Base-by-base conservation (phyloP, 768 basidiomycete genomes). In the Lactarius hatsudake region DNA sequence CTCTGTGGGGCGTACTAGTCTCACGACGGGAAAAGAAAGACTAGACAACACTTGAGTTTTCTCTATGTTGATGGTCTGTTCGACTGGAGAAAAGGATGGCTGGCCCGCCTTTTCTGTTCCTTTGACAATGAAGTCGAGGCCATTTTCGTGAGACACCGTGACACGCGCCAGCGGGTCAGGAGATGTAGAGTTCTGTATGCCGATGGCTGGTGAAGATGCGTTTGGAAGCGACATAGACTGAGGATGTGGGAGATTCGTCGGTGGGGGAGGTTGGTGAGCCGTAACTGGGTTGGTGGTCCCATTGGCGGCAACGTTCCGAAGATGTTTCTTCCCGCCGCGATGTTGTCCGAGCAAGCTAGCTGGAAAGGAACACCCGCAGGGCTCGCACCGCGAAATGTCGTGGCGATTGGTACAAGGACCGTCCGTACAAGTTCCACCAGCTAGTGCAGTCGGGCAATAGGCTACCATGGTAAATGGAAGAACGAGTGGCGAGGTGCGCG, bases 331-430 rank as follows among this genome's bases (percentile, higher is more conserved):
- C 36, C 62, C 53, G 17, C 12, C 61, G 13, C 38, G 10, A 38
- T 68, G 67, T 61, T 60, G 59, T 7, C 8, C 8, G 42, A 60
- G 15, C 43, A 56, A 32, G 5, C 36, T 10, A 13, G 53, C 30
- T 23, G 67, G 59, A 30, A 64, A 64, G 2, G 63, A 45, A 20
- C 67, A 63, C 7, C 64, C 28, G 66, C 75, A 76, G 1, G 58
- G 42, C n/a, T 70, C 56, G 63, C 75, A 76, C 30, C 74, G 64
- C 8, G 53, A 42, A 18, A 68, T 67, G 32, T 74, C 69, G 54
- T 76, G 75, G 5, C 56, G 38, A 6, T 65, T 53, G 5, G 20
- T 18, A 56, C 75, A 76, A 36, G 40, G 34, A 2, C 20, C 54
- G 32, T 62, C 59, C 1, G 12, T 20, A 63, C 74, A 75, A 15